phyloP scores from a whole-genome alignment of 2,329 filamentous ascomycete genomes.

The Colletotrichum cuscutae region DNA sequence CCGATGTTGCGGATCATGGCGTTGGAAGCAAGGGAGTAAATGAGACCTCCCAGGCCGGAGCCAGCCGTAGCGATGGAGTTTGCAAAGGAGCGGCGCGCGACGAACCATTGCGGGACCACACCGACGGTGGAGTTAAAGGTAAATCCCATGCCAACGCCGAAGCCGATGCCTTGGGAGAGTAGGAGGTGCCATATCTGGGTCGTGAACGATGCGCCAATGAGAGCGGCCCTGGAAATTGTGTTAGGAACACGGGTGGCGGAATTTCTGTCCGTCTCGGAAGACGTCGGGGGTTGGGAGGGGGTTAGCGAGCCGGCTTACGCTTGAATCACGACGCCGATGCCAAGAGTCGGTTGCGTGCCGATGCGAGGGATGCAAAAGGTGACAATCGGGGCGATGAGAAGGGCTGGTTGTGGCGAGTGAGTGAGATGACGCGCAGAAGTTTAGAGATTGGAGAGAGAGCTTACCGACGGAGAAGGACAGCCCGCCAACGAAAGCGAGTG shows the following conservation, averaged over 20 bases:
- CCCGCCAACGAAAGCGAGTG: conserved; percentile 83
- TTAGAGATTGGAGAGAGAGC: conserved; percentile 10
- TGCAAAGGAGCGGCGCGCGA: conserved; percentile 72
- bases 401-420: conserved; percentile 54
- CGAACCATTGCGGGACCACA: conserved; percentile 81
- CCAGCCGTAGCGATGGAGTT: conserved; percentile 77
- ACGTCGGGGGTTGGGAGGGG: background rate
- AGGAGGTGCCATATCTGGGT: conserved; percentile 79
- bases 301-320: conserved; percentile 43
- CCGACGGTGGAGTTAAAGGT: conserved; percentile 76
- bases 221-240: conserved; percentile 50
- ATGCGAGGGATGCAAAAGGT: conserved; percentile 69
- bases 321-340: conserved; percentile 73
- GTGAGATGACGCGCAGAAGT: conserved; percentile 15
- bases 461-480: conserved; percentile 68
- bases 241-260: background rate
- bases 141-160: conserved; percentile 83
- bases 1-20: conserved; percentile 74
- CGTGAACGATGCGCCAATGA: conserved; percentile 78
- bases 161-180: conserved; percentile 78
- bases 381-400: conserved; percentile 75
- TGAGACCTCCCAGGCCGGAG: conserved; percentile 77
- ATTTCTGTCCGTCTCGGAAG: background rate
- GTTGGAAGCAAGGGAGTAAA: conserved; percentile 74
- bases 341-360: conserved; percentile 72